These are phyloP conservation scores for Phialocephala subalpina DNA, from an alignment of 2,329 filamentous ascomycete genomes.

Conservation along the genomic window DNA sequence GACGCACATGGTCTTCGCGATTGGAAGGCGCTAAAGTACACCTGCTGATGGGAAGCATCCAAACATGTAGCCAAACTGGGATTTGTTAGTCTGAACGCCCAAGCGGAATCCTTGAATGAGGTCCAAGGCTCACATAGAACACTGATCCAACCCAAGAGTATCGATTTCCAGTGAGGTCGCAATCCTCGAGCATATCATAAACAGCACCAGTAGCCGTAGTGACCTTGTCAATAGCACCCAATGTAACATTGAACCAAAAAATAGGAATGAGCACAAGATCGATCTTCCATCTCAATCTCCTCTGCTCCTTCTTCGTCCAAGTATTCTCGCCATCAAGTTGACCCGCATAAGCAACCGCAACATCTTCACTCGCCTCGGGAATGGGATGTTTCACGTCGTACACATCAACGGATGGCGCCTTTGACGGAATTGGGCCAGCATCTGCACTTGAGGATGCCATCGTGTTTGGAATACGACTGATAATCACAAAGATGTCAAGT, in stretches of 20 bases:
- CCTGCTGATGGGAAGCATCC: slow-evolving; percentile 44
- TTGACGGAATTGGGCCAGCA: too few relatives aligned
- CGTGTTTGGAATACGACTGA: too few relatives aligned
- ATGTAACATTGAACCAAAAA: slow-evolving; percentile 45
- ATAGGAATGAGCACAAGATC: slow-evolving; percentile 51
- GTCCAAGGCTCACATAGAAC: slow-evolving; percentile 19
- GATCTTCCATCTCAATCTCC: slow-evolving; percentile 49
- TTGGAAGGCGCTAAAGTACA: slow-evolving; percentile 44
- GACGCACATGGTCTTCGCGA: slow-evolving; percentile 44
- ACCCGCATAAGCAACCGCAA: slow-evolving; percentile 43
- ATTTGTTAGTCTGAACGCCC: background rate
- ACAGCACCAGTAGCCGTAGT: slow-evolving; percentile 44
- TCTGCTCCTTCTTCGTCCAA: slow-evolving; percentile 38
- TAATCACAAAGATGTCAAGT: too few relatives aligned
- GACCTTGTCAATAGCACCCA: slow-evolving; percentile 37
- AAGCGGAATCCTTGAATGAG: background rate
- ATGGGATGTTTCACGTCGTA: too few relatives aligned
- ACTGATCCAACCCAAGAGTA: slow-evolving; percentile 46
- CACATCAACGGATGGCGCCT: too few relatives aligned
- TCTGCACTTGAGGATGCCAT: too few relatives aligned
- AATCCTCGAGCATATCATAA: slow-evolving; percentile 45
- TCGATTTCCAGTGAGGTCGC: slow-evolving; percentile 41
- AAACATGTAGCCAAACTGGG: slow-evolving; percentile 45
- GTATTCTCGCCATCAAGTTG: slow-evolving; percentile 40
- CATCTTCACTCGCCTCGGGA: too few relatives aligned